Percentiles rank a stretch among this genome's conserved stretches.
phyloP scores from a whole-genome alignment of 73 alveolate genomes.

The Paramecium sonneborni region DNA sequence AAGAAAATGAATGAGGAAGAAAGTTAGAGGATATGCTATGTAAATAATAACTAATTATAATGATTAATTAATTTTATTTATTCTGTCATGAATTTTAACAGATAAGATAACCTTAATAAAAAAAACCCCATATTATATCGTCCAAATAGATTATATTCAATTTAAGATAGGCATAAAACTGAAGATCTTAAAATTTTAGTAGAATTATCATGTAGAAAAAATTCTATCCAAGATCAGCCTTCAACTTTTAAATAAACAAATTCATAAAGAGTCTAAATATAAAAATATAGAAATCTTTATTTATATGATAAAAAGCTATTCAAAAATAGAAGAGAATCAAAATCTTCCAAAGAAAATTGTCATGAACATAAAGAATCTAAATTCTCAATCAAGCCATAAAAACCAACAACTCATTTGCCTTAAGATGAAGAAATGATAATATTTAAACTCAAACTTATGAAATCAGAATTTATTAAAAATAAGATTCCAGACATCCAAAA shows the following conservation, averaged over 20 bases:
- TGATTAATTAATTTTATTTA: not conserved
- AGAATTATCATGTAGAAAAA: not conserved
- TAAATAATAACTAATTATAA: not conserved
- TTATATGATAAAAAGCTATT: slow-evolving; percentile 25
- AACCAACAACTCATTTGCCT: not conserved
- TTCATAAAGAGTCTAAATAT: not conserved
- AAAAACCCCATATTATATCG: not conserved
- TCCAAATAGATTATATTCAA: not conserved
- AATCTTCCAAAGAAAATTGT: not conserved
- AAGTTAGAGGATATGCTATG: no score
- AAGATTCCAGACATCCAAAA: not conserved
- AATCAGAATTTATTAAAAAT: not conserved
- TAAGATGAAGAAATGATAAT: not conserved
- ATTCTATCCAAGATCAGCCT: not conserved
- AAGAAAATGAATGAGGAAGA: no score
- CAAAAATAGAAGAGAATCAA: not conserved
- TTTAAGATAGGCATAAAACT: not conserved
- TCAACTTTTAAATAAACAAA: not conserved
- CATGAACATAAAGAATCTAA: not conserved
- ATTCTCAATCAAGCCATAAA: not conserved
- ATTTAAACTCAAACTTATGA: not conserved
- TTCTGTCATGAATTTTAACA: slow-evolving; percentile 18
- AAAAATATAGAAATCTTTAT: slow-evolving; percentile 8
- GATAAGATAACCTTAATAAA: not conserved
- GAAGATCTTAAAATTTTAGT: not conserved